Percentiles rank a stretch among this genome's conserved stretches.
Conservation (phyloP, 768 basidiomycete species). For the Pleurotus giganteus region DNA sequence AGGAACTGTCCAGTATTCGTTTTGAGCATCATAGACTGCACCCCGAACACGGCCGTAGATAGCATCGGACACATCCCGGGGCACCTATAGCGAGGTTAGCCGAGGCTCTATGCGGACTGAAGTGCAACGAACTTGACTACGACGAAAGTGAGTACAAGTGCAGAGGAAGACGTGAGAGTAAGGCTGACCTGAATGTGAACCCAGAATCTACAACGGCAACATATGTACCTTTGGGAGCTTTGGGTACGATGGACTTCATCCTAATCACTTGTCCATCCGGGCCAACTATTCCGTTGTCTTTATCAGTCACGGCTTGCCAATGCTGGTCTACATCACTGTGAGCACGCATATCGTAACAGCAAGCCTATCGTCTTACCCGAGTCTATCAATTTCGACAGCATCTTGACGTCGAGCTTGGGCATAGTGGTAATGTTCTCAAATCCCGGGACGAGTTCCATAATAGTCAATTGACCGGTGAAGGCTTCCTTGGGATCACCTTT, state of each 20-base stretch:
- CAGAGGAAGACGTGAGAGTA: neutral
- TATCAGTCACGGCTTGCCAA: slow-evolving; percentile 75
- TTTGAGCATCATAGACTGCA: slow-evolving; percentile 56
- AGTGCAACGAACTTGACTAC: neutral
- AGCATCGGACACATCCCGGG: slow-evolving; percentile 70
- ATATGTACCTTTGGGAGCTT: slow-evolving; percentile 59
- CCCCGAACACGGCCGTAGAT: slow-evolving; percentile 80
- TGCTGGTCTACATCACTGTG: slow-evolving; percentile 55
- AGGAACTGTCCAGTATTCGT: slow-evolving; percentile 69
- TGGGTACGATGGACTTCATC: slow-evolving; percentile 65
- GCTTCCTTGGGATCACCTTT: slow-evolving; percentile 48
- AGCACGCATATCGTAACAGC: neutral
- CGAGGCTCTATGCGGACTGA: neutral
- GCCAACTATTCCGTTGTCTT: slow-evolving; percentile 64
- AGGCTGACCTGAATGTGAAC: slow-evolving; percentile 41
- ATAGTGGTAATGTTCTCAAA: slow-evolving; percentile 59
- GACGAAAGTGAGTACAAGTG: neutral
- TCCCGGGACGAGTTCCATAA: slow-evolving; percentile 61
- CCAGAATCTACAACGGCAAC: slow-evolving; percentile 78
- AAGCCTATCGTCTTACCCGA: slow-evolving; percentile 28
- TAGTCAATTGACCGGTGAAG: slow-evolving; percentile 64
- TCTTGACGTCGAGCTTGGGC: slow-evolving; percentile 66
- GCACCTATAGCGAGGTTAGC: slow-evolving; percentile 34
- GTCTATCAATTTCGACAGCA: slow-evolving; percentile 55
- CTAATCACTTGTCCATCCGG: slow-evolving; percentile 68